Percentiles rank a stretch among this genome's conserved stretches.
These are phyloP conservation scores for Aureobasidium sp. DNA, from an alignment of 2,329 filamentous ascomycete genomes.

Conservation along the genomic window DNA sequence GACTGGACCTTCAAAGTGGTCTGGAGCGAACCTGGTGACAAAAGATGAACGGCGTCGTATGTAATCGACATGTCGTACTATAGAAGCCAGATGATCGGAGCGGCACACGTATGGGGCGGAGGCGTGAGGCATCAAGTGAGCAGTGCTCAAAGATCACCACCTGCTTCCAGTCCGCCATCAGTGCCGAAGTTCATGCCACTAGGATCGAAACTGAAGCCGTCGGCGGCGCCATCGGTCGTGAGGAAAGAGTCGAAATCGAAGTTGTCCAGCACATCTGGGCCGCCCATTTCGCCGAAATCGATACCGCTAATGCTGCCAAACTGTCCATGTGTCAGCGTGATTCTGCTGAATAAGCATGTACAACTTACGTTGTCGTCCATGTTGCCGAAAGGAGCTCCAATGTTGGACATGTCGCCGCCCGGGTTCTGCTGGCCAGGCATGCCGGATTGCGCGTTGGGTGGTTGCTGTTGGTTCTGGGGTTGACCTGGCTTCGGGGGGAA, in stretches of 20 bases:
- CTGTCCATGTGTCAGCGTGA: conserved; percentile 18
- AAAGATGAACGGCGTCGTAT: neutral
- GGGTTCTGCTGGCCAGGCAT: conserved; percentile 14
- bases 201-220: conserved; percentile 29
- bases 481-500: conserved; percentile 30
- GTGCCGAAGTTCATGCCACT: conserved; percentile 27
- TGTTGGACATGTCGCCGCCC: conserved; percentile 26
- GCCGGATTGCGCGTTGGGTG: conserved; percentile 16
- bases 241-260: conserved; percentile 62
- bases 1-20: neutral
- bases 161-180: conserved; percentile 18
- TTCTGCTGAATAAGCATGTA: neutral
- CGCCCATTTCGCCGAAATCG: conserved; percentile 36
- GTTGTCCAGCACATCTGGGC: conserved; percentile 57
- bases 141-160: conserved; percentile 14
- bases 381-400: conserved; percentile 31
- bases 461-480: conserved; percentile 24
- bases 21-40: neutral
- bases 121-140: neutral
- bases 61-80: neutral
- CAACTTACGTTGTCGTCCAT: conserved; percentile 29
- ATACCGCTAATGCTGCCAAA: conserved; percentile 27
- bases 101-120: neutral
- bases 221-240: conserved; percentile 44
- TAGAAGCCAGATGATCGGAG: neutral